Conservation (phyloP, 139 green algal species). For the Coelastrella sp. region DNA sequence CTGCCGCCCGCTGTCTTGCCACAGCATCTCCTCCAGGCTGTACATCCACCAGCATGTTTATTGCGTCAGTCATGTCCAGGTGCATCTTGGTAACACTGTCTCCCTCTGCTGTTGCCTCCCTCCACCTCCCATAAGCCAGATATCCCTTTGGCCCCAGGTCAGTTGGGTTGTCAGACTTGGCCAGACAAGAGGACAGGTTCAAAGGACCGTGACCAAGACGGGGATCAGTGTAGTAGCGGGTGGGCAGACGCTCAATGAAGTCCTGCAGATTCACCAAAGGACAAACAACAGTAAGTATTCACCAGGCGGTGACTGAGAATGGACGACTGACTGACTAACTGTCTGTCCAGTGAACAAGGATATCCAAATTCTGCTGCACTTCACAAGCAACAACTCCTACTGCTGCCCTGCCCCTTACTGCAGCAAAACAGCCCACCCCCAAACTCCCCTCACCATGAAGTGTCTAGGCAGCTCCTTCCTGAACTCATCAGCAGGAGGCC, state of each 20-base stretch:
- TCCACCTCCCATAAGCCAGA: conserved; percentile 58
- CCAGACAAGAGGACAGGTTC: conserved; percentile 62
- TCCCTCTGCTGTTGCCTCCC: conserved; percentile 54
- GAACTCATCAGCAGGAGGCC: conserved; percentile 71
- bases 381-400: background rate
- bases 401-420: background rate
- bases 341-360: too few species aligned
- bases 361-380: too few species aligned
- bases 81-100: conserved; percentile 95
- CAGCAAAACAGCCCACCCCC: background rate
- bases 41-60: conserved; percentile 48
- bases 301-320: too few species aligned
- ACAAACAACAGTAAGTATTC: too few species aligned
- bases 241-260: conserved; percentile 56
- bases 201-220: conserved; percentile 45
- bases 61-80: conserved; percentile 79
- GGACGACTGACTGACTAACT: too few species aligned
- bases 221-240: conserved; percentile 54
- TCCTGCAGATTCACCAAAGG: conserved; percentile 50
- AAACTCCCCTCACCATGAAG: background rate
- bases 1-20: conserved; percentile 6
- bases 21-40: background rate
- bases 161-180: conserved; percentile 46
- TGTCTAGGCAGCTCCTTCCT: conserved; percentile 51
- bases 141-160: conserved; percentile 72